Evolutionary conservation across 73 alveolate species (phyloP).

Genomic region (Paramecium biaurelia): DNA sequence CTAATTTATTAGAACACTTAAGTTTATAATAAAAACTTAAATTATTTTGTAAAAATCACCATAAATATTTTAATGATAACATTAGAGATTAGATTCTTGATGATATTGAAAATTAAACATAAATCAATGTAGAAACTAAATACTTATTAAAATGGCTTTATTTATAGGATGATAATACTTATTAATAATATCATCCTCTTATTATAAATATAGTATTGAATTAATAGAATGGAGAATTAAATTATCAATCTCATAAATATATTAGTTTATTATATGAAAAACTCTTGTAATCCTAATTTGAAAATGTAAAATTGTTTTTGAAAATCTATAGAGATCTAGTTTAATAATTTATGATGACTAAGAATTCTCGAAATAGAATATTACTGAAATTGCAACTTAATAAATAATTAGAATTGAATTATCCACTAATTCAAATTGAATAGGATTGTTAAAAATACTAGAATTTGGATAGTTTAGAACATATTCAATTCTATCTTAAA

Average conservation of each 20-base stretch:
- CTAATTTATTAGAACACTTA: background rate
- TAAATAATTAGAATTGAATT: background rate
- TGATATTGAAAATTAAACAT: background rate
- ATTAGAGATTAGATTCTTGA: background rate
- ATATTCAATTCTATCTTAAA: background rate
- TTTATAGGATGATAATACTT: constrained; percentile 15
- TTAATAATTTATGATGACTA: background rate
- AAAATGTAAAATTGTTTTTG: background rate
- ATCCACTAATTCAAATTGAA: background rate
- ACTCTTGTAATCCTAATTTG: background rate
- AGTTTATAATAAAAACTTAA: background rate
- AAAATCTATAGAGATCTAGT: background rate
- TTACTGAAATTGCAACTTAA: background rate
- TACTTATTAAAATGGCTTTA: constrained; percentile 30
- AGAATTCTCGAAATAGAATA: background rate
- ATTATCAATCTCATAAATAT: background rate
- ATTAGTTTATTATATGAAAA: background rate
- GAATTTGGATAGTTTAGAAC: background rate
- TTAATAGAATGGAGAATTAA: constrained; percentile 5
- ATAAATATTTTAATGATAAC: background rate
- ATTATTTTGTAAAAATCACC: background rate
- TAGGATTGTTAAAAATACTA: background rate
- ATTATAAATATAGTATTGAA: background rate
- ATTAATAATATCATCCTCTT: background rate
- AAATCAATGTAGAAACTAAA: background rate